Conservation (phyloP, 2,329 filamentous ascomycete species). For the Diplodia sapinea region DNA sequence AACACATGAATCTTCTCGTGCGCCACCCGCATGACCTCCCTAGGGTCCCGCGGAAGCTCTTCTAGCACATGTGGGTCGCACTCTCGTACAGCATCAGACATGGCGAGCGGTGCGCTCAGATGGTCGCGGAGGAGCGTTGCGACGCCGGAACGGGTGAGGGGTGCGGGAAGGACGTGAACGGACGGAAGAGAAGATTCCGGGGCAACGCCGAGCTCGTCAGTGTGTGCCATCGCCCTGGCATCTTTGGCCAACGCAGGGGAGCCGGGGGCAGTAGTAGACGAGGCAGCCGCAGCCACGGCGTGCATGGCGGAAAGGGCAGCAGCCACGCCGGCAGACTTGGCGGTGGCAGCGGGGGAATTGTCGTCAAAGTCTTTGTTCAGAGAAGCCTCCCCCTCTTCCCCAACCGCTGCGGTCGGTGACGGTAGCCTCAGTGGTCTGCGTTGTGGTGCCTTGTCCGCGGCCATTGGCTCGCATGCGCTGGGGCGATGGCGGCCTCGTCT, state of each 20-base stretch:
- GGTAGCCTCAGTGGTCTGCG: slow-evolving; percentile 18
- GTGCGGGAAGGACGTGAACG: background rate
- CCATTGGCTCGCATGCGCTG: background rate
- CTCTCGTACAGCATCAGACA: slow-evolving; percentile 42
- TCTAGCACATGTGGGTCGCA: slow-evolving; percentile 51
- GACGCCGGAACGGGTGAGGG: background rate
- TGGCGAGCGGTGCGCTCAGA: background rate
- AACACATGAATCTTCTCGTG: slow-evolving; percentile 73
- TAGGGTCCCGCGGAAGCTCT: slow-evolving; percentile 32
- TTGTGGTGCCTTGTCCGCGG: background rate
- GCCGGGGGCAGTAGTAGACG: background rate
- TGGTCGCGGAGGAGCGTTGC: slow-evolving; percentile 35
- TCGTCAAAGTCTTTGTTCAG: background rate
- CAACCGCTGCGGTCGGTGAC: background rate
- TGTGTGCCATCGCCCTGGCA: background rate
- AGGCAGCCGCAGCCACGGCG: background rate
- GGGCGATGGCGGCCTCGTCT: background rate
- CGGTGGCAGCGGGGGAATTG: no score
- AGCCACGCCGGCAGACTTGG: slow-evolving; percentile 1
- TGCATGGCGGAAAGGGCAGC: slow-evolving; percentile 12
- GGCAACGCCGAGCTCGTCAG: background rate
- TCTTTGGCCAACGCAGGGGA: background rate
- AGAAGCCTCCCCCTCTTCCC: background rate
- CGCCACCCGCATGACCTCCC: slow-evolving; percentile 63
- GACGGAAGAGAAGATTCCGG: background rate